phyloP scores from a whole-genome alignment of 2,329 filamentous ascomycete genomes.

The Hypomyces rosellus region DNA sequence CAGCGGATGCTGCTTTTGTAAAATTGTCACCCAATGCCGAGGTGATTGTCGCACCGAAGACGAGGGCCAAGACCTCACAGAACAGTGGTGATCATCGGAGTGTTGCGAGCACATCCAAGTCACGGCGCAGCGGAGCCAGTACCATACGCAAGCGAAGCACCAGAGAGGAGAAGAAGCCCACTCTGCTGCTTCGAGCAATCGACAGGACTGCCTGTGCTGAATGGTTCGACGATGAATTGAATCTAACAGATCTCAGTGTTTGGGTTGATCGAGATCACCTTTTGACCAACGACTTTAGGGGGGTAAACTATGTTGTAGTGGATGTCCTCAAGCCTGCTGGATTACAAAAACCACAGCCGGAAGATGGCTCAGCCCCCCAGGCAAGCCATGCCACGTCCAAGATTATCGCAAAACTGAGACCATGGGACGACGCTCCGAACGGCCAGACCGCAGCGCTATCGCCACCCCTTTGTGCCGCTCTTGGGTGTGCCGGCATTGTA shows the following conservation, averaged over 20 bases:
- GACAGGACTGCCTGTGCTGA: constrained; percentile 63
- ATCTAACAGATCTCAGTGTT: constrained; percentile 57
- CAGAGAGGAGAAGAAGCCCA: constrained; percentile 60
- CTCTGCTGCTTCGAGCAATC: constrained; percentile 74
- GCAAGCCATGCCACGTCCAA: constrained; percentile 41
- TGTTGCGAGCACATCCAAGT: constrained; percentile 71
- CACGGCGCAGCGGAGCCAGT: constrained; percentile 71
- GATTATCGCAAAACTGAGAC: constrained; percentile 66
- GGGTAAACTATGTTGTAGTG: constrained; percentile 71
- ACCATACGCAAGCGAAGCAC: constrained; percentile 51
- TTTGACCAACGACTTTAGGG: constrained; percentile 64
- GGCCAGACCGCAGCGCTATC: constrained; percentile 76
- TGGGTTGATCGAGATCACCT: constrained; percentile 82
- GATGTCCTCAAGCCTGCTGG: constrained; percentile 80
- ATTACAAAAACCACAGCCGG: constrained; percentile 62
- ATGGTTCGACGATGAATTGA: constrained; percentile 68
- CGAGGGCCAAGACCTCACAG: constrained; percentile 62
- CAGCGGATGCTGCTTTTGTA: constrained; percentile 68
- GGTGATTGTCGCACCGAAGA: constrained; percentile 94
- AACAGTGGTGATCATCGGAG: constrained; percentile 70
- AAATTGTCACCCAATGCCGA: constrained; percentile 93
- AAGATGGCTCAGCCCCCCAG: constrained; percentile 57
- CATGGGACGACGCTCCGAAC: constrained; percentile 85
- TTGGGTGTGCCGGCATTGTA: constrained; percentile 67
- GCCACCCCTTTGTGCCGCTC: constrained; percentile 63